Base-by-base conservation (phyloP, 78 protist genomes). In the Dictyostelium intermedium region DNA sequence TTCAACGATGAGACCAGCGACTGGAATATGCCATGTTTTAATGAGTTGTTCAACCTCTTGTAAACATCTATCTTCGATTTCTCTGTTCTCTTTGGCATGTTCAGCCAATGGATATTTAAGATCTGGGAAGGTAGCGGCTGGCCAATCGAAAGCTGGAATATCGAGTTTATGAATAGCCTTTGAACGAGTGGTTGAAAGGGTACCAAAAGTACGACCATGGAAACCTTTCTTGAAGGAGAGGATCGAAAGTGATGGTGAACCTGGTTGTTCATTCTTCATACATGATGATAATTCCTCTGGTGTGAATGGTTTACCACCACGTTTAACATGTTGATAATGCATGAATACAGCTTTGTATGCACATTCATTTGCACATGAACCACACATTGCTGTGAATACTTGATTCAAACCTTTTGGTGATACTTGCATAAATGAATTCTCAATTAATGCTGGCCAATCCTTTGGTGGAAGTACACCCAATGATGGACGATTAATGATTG, bases 121-220 rank as follows among this genome's bases (percentile, higher is more conserved):
- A 30, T 63, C 41, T 27, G 98, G 98, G 93, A 97, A 97, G 16
- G 82, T 56, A 0, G 98, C 96, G 39, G 92, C 91, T 30, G 97
- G 97, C 97, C 97, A 97, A 39, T 85, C 93, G 56, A 97, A 97
- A 18, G 98, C 97, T 37, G 98, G 98, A 16, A 97, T 91, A 39
- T 97, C 98, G 47, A 96, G 81, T 72, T 97, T 97, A 91, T 97
- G 97, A 79, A 97, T 69, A 23, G 97, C 91, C 85, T 95, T 96
- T 27, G 96, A 92, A 37, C 98, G 91, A 45, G 98, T 97, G 35
- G 96, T 89, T 7, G 97, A 83, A 43, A 97, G 97, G 4, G 97
- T 83, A 56, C 97, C 98, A 60, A 97, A 79, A 23, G 91, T 82
- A 30, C 98, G 78, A 27, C 98, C 98, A 66, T 96, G 98, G 97